Conservation (phyloP, 106 monocot species). For the Xerophyta viscosa region DNA sequence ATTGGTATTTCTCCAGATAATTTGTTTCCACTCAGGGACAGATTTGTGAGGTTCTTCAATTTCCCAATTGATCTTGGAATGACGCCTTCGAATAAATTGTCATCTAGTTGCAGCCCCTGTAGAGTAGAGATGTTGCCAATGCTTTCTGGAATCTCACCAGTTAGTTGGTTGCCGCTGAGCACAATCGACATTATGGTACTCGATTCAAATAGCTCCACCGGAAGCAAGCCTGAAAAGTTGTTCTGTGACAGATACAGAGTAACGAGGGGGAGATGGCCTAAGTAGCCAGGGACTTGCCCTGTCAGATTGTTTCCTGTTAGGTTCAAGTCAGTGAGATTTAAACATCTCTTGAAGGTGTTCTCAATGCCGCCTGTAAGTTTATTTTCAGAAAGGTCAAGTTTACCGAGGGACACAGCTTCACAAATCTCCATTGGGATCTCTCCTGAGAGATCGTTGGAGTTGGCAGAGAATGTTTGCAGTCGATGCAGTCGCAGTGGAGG, state of each 20-base stretch:
- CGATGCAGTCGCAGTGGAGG: conserved; percentile 44
- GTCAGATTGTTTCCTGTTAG: conserved; percentile 49
- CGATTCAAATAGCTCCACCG: conserved; percentile 45
- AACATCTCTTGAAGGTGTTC: conserved; percentile 50
- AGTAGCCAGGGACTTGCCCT: conserved; percentile 70
- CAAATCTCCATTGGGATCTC: conserved; percentile 68
- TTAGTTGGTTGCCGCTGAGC: conserved; percentile 50
- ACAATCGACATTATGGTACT: conserved; percentile 53
- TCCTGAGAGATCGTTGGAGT: conserved; percentile 71
- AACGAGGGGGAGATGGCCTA: conserved; percentile 67
- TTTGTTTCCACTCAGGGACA: conserved; percentile 77
- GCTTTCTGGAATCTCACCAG: conserved; percentile 48
- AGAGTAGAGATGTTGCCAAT: conserved; percentile 27
- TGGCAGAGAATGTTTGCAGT: conserved; percentile 61
- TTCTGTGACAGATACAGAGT: conserved; percentile 77
- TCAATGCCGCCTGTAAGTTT: conserved; percentile 53
- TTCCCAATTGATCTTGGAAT: conserved; percentile 79
- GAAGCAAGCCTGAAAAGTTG: conserved; percentile 69
- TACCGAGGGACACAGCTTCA: conserved; percentile 33
- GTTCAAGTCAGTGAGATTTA: conserved; percentile 56
- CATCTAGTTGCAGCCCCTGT: conserved; percentile 57
- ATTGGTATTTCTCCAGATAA: conserved; percentile 63
- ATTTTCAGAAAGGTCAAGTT: conserved; percentile 62
- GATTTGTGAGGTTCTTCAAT: conserved; percentile 67
- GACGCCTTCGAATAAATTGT: conserved; percentile 61